phyloP scores from a whole-genome alignment of 2,329 filamentous ascomycete species.

The Xylariaceae sp. region DNA sequence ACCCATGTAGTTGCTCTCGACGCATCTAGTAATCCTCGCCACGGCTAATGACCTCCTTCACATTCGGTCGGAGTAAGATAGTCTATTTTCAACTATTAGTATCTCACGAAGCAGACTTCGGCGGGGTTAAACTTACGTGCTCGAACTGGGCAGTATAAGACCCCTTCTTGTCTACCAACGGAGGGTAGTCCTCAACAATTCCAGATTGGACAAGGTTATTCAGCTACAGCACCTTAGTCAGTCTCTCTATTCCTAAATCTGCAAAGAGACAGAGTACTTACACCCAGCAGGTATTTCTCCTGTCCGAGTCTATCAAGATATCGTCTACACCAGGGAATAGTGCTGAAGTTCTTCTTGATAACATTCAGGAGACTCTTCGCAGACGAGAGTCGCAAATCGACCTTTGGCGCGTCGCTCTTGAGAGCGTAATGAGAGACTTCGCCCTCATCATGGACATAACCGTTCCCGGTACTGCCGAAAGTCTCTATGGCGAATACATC shows the following conservation, averaged over 20 bases:
- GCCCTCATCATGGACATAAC: conserved; percentile 81
- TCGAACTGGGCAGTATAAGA: conserved; percentile 93
- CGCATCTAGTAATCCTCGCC: conserved; percentile 71
- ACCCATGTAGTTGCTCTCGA: no score
- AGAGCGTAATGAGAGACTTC: conserved; percentile 89
- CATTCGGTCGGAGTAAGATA: conserved; percentile 70
- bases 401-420: conserved; percentile 66
- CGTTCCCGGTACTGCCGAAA: conserved; percentile 89
- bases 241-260: neutral
- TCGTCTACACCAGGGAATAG: conserved; percentile 82
- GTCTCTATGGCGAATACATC: conserved; percentile 96
- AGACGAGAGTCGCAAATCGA: conserved; percentile 71
- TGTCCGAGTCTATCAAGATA: conserved; percentile 91
- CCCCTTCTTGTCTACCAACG: conserved; percentile 86
- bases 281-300: conserved; percentile 88
- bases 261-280: conserved; percentile 41
- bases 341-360: conserved; percentile 96
- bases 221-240: conserved; percentile 49
- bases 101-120: conserved; percentile 27
- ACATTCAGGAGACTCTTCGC: conserved; percentile 81
- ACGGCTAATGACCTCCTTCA: conserved; percentile 84
- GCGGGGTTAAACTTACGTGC: conserved; percentile 63
- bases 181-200: conserved; percentile 87
- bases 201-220: conserved; percentile 80
- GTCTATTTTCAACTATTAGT: conserved; percentile 28